Percentiles rank a stretch among this genome's conserved stretches.
Evolutionary conservation across 805 yeast genomes (phyloP).

Genomic region (Metschnikowia gruessii): DNA sequence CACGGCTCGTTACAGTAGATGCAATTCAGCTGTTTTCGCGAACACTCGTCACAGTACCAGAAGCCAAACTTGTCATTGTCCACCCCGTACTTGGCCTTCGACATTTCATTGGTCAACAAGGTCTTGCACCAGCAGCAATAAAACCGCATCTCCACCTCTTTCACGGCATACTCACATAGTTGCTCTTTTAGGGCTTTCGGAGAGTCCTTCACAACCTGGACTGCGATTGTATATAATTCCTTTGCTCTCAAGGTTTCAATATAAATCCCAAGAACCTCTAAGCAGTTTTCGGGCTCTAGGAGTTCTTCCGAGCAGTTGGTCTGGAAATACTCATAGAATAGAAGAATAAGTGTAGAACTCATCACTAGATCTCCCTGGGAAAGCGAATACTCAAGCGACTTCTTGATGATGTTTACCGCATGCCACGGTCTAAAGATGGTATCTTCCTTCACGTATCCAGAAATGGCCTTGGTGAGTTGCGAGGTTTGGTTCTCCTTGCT

Average conservation of each 20-base stretch:
- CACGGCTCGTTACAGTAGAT: slow-evolving; percentile 74
- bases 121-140: slow-evolving; percentile 62
- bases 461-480: slow-evolving; percentile 27
- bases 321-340: slow-evolving; percentile 43
- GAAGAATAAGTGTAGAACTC: slow-evolving; percentile 53
- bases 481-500: slow-evolving; percentile 20
- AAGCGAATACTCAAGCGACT: slow-evolving; percentile 53
- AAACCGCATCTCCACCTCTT: slow-evolving; percentile 39
- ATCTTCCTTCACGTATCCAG: slow-evolving; percentile 1
- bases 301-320: slow-evolving; percentile 7
- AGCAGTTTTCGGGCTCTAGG: slow-evolving; percentile 31
- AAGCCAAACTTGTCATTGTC: slow-evolving; percentile 50
- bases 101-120: slow-evolving; percentile 56
- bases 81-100: slow-evolving; percentile 38
- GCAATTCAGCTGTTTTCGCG: slow-evolving; percentile 61
- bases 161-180: slow-evolving; percentile 32
- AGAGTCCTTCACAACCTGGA: slow-evolving; percentile 48
- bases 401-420: slow-evolving; percentile 46
- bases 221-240: slow-evolving; percentile 54
- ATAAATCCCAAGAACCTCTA: slow-evolving; percentile 57
- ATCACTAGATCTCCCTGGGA: slow-evolving; percentile 63
- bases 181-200: slow-evolving; percentile 29
- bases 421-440: slow-evolving; percentile 50
- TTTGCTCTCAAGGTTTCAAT: slow-evolving; percentile 51
- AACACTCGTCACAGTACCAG: slow-evolving; percentile 84